Conservation (phyloP, 2,329 filamentous ascomycete genomes). For the Paracamarosporium sp. region DNA sequence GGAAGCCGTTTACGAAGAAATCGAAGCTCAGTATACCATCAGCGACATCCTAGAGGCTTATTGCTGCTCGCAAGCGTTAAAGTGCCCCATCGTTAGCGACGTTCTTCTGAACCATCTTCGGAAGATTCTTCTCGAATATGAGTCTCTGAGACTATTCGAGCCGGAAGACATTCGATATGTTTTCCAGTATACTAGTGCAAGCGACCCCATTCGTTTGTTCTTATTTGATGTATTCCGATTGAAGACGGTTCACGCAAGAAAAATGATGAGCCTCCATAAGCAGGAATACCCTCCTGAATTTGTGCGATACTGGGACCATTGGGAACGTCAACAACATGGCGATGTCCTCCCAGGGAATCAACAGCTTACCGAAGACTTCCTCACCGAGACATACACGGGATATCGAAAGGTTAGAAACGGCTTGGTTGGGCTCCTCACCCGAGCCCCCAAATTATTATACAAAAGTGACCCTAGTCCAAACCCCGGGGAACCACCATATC, state of each 20-base stretch:
- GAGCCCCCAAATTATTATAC: too few relatives aligned
- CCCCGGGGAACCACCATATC: too few relatives aligned
- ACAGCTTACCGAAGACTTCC: neutral
- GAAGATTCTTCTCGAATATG: neutral
- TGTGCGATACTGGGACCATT: neutral
- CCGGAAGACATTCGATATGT: conserved; percentile 10
- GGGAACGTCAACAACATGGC: neutral
- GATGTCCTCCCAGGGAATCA: neutral
- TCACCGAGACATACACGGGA: neutral
- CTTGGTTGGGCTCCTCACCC: neutral
- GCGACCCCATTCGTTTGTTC: conserved; percentile 13
- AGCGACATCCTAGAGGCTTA: conserved; percentile 11
- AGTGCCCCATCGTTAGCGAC: conserved; percentile 11
- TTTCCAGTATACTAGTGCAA: conserved; percentile 4
- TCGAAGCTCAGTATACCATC: conserved; percentile 1
- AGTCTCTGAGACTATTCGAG: neutral
- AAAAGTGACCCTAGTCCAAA: too few relatives aligned
- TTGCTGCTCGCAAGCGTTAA: conserved; percentile 9
- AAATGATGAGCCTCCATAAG: neutral
- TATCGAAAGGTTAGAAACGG: neutral
- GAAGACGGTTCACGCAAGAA: neutral
- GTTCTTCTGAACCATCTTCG: conserved; percentile 12
- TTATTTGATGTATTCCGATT: conserved; percentile 13
- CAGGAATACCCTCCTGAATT: neutral
- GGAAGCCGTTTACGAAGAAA: neutral